Percentiles rank a stretch among this genome's conserved stretches.
phyloP scores from a whole-genome alignment of 169 alveolate genomes.

The Neospora caninum region DNA sequence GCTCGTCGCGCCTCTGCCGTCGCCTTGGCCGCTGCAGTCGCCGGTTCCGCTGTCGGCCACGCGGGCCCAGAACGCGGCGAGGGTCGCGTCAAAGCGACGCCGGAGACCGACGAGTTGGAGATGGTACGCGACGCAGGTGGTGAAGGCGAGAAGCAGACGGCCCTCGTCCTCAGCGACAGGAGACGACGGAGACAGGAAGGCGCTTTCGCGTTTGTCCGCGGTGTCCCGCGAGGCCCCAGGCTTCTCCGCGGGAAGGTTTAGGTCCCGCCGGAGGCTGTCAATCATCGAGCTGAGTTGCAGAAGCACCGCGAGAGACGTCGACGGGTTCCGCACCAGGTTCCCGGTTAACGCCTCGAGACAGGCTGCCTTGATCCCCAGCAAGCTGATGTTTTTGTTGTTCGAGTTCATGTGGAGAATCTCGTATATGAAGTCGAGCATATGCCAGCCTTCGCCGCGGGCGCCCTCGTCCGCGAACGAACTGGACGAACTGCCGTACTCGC shows the following conservation, averaged over 20 bases:
- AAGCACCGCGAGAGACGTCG: slow-evolving; percentile 56
- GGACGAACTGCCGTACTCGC: not conserved
- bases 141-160: slow-evolving; percentile 47
- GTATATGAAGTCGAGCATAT: slow-evolving; percentile 44
- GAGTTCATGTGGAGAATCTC: slow-evolving; percentile 46
- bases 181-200: not conserved
- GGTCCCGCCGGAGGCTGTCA: slow-evolving; percentile 35
- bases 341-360: slow-evolving; percentile 47
- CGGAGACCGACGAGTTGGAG: slow-evolving; percentile 60
- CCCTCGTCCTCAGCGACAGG: slow-evolving; percentile 35
- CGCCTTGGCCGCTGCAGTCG: not conserved
- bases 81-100: slow-evolving; percentile 53
- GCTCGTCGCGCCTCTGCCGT: not conserved
- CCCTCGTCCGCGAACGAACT: slow-evolving; percentile 27
- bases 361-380: slow-evolving; percentile 43
- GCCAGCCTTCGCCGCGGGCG: slow-evolving; percentile 40
- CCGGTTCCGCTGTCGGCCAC: not conserved
- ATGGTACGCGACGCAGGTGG: slow-evolving; percentile 49
- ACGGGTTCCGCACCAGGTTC: slow-evolving; percentile 34
- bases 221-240: not conserved
- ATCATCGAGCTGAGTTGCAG: slow-evolving; percentile 48
- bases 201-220: not conserved
- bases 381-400: not conserved
- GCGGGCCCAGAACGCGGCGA: slow-evolving; percentile 45
- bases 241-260: slow-evolving; percentile 8